Evolutionary conservation across 306 rosid genomes (phyloP).

Genomic region (Cucumis sativus): DNA sequence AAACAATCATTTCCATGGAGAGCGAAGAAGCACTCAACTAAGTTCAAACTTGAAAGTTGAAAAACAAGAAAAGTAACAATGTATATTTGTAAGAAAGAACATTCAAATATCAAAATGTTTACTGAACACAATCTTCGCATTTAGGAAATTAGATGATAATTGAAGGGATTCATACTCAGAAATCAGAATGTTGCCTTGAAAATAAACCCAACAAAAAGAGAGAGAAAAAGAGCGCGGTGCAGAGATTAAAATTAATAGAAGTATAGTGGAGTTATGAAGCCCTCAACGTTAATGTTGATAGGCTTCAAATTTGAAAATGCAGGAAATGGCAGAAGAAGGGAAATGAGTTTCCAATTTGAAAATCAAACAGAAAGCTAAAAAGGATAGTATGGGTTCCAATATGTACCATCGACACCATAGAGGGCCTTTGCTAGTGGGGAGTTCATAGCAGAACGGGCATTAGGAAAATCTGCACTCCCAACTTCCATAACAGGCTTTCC

Average conservation of each 20-base stretch:
- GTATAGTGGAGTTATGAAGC: neutral
- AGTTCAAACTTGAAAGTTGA: neutral
- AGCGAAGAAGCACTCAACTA: neutral
- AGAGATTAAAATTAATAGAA: neutral
- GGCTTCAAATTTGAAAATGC: neutral
- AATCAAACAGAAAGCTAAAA: neutral
- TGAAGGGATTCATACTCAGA: neutral
- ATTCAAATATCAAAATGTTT: neutral
- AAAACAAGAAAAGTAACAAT: neutral
- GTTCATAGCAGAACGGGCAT: slow-evolving; percentile 71
- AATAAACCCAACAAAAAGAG: neutral
- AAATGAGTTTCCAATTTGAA: neutral
- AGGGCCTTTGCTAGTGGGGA: slow-evolving; percentile 80
- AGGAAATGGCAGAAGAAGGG: neutral
- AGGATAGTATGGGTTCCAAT: neutral
- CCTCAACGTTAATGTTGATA: neutral
- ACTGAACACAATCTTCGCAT: neutral
- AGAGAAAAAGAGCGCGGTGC: neutral
- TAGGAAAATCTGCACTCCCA: slow-evolving; percentile 92
- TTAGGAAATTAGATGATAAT: neutral
- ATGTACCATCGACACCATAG: slow-evolving; percentile 61
- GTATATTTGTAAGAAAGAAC: neutral
- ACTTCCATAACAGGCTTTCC: slow-evolving; percentile 78
- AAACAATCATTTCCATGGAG: neutral
- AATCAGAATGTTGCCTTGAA: neutral